Percentiles rank a stretch among this genome's conserved stretches.
Conservation (phyloP, 1,284 basidiomycete species). For the Singerocomus inundabilis region DNA sequence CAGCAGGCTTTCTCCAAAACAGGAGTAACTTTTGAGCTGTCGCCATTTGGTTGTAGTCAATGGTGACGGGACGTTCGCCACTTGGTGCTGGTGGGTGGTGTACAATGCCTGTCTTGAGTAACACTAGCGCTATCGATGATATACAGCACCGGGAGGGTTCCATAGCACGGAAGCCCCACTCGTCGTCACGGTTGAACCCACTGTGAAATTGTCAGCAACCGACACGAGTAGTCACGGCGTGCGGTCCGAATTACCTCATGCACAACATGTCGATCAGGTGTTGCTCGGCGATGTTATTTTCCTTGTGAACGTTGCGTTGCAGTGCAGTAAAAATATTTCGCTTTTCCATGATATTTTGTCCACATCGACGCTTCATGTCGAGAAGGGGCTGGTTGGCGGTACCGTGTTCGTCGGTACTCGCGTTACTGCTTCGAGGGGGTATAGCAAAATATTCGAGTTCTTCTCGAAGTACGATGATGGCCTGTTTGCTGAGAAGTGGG, state of each 20-base stretch:
- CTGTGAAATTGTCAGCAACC: constrained; percentile 42
- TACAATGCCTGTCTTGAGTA: constrained; percentile 95
- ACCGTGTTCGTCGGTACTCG: constrained; percentile 74
- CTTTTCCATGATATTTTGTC: constrained; percentile 85
- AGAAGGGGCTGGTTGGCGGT: constrained; percentile 74
- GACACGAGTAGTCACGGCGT: constrained; percentile 18
- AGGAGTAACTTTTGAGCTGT: constrained; percentile 97
- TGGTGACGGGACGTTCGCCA: constrained; percentile 65
- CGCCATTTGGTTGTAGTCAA: constrained; percentile 92
- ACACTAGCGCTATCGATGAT: constrained; percentile 94
- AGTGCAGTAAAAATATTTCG: constrained; percentile 95
- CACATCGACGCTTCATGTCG: constrained; percentile 81
- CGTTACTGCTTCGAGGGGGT: constrained; percentile 65
- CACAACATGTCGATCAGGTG: constrained; percentile 99
- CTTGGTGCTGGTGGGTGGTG: constrained; percentile 55
- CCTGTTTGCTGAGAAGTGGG: constrained; percentile 93
- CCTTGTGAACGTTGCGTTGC: constrained; percentile 98
- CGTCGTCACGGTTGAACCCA: constrained; percentile 94
- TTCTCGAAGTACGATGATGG: constrained; percentile 97
- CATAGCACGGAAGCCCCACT: constrained; percentile 95
- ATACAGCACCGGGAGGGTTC: constrained; percentile 97
- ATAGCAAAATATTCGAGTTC: constrained; percentile 99
- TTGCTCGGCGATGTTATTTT: constrained; percentile 98
- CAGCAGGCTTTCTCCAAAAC: constrained; percentile 99
- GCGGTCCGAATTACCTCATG: constrained; percentile 72